These are phyloP conservation scores for Eucalyptus cloeziana DNA, from an alignment of 345 rosid species.

Conservation along the genomic window DNA sequence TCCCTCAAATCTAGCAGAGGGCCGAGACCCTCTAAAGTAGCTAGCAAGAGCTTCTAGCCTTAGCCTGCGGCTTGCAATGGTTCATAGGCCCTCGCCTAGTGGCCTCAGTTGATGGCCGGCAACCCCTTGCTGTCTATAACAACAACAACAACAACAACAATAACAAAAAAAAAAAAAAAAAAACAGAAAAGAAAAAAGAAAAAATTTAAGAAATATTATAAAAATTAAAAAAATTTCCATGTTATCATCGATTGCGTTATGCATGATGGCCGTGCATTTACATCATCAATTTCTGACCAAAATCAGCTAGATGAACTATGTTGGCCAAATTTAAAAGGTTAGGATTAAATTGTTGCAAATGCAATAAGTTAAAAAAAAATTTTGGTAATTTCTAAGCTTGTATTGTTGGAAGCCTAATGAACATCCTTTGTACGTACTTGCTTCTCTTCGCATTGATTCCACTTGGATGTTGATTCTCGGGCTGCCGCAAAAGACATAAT, in stretches of 20 bases:
- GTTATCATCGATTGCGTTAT: background rate
- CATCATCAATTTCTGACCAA: too few species aligned
- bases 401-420: background rate
- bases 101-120: background rate
- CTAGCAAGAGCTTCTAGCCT: background rate
- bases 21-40: background rate
- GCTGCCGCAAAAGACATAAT: background rate
- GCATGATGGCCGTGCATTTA: background rate
- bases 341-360: too few species aligned
- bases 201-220: too few species aligned
- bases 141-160: too few species aligned
- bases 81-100: background rate
- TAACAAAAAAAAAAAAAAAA: too few species aligned
- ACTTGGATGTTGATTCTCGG: background rate
- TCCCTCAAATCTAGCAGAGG: background rate
- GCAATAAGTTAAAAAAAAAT: too few species aligned
- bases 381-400: background rate
- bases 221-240: too few species aligned
- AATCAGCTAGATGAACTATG: accelerated
- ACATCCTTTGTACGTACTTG: background rate
- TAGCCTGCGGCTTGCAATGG: accelerated
- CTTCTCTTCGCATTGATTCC: background rate
- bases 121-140: too few species aligned
- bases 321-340: background rate
- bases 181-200: too few species aligned